Conservation (phyloP, 768 basidiomycete genomes). For the Leccinum truebloodii region DNA sequence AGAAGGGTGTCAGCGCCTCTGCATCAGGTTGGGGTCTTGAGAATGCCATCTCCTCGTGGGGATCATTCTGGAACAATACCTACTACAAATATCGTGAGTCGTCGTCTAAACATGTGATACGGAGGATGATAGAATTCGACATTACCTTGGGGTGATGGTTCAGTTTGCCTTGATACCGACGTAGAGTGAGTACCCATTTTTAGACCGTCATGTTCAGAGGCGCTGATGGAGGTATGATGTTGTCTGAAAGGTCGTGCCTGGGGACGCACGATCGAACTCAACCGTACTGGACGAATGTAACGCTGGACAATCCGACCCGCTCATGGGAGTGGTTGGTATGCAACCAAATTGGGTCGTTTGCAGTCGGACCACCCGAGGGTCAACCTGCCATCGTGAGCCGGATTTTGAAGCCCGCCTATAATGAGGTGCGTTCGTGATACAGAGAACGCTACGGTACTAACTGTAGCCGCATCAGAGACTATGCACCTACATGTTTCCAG, state of each 20-base stretch:
- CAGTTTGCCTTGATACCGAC: constrained; percentile 53
- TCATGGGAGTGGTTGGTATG: constrained; percentile 80
- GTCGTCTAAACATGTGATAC: background rate
- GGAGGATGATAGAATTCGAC: background rate
- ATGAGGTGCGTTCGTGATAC: constrained; percentile 21
- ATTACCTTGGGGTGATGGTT: background rate
- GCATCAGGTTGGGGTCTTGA: constrained; percentile 61
- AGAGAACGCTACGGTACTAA: background rate
- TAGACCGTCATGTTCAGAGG: background rate
- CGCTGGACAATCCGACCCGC: constrained; percentile 53
- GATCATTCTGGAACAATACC: constrained; percentile 51
- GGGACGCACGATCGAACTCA: constrained; percentile 42
- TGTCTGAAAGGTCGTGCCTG: constrained; percentile 34
- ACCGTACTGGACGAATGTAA: constrained; percentile 53
- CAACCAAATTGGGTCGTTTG: constrained; percentile 62
- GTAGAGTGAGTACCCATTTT: constrained; percentile 45
- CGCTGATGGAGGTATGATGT: constrained; percentile 38
- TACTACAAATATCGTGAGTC: constrained; percentile 50
- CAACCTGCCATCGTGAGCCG: constrained; percentile 38
- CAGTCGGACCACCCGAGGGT: constrained; percentile 38
- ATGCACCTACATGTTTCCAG: constrained; percentile 68
- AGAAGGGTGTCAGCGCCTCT: constrained; percentile 43
- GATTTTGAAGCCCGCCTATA: constrained; percentile 32
- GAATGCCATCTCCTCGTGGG: constrained; percentile 62
- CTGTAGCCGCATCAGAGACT: constrained; percentile 49